phyloP scores from a whole-genome alignment of 441 rosid genomes.

The Manihot esculenta region DNA sequence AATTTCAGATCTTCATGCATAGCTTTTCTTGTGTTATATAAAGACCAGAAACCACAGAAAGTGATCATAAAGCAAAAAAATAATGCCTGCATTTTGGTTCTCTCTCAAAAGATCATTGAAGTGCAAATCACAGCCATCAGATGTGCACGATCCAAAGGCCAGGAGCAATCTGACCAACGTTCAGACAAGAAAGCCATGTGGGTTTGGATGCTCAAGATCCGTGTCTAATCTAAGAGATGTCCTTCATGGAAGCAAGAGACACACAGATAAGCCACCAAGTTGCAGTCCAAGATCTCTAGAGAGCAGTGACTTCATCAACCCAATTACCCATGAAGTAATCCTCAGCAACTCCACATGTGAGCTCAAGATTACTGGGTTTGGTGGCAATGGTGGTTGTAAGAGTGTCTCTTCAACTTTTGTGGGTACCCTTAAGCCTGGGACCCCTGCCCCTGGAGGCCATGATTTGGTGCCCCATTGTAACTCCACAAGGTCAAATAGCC shows the following conservation, averaged over 20 bases:
- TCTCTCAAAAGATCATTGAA: constrained; percentile 48
- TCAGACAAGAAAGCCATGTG: constrained; percentile 29
- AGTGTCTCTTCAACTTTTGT: constrained; percentile 28
- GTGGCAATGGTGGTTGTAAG: not conserved
- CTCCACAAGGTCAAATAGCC: constrained; percentile 21
- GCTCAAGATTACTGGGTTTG: constrained; percentile 29
- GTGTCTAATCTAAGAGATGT: constrained; percentile 43
- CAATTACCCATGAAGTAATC: constrained; percentile 35
- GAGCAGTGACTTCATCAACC: constrained; percentile 36
- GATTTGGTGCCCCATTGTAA: not conserved
- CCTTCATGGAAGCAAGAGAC: constrained; percentile 44
- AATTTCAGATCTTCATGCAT: not conserved
- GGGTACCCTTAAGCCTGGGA: constrained; percentile 34
- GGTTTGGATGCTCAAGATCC: constrained; percentile 44
- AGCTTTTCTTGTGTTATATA: not conserved
- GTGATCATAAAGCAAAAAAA: not conserved
- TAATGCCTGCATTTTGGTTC: constrained; percentile 52
- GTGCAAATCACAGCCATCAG: constrained; percentile 47
- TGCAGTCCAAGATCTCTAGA: constrained; percentile 52
- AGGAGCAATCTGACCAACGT: constrained; percentile 21
- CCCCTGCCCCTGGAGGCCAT: constrained; percentile 30
- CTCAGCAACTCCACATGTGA: constrained; percentile 35
- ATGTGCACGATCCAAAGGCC: constrained; percentile 37
- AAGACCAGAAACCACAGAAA: not conserved
- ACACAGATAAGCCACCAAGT: constrained; percentile 27